phyloP scores from a whole-genome alignment of 2,329 filamentous ascomycete species.

The Microcyclosporella mali region DNA sequence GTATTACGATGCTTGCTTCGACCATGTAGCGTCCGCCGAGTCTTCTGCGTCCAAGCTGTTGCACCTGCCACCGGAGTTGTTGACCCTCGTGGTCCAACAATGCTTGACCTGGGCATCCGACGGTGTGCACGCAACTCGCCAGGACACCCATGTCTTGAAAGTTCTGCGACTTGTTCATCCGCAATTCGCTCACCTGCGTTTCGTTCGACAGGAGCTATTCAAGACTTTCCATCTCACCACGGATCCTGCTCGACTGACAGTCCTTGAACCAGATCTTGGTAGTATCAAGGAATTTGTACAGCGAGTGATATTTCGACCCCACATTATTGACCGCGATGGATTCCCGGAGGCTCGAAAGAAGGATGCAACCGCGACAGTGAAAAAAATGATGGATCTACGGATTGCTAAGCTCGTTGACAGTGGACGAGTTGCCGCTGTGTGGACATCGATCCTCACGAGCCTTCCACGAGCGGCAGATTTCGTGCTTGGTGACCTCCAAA shows the following conservation, averaged over 20 bases:
- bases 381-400: neutral
- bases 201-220: neutral
- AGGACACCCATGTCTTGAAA: neutral
- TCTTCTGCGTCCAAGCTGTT: neutral
- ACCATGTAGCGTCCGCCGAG: neutral
- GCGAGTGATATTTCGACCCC: neutral
- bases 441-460: neutral
- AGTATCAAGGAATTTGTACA: neutral
- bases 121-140: neutral
- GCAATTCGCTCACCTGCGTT: neutral
- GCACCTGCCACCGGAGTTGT: neutral
- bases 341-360: neutral
- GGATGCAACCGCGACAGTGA: neutral
- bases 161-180: neutral
- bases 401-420: neutral
- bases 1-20: neutral
- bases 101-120: neutral
- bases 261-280: neutral
- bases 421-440: neutral
- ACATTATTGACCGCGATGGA: neutral
- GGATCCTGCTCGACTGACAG: neutral
- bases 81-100: neutral
- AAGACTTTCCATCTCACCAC: neutral
- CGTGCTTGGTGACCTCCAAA: neutral
- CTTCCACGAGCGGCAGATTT: neutral